These are phyloP conservation scores for grape (Vitis vinifera) DNA, from an alignment of 164 flowering plant species.

Conservation along the genomic window DNA sequence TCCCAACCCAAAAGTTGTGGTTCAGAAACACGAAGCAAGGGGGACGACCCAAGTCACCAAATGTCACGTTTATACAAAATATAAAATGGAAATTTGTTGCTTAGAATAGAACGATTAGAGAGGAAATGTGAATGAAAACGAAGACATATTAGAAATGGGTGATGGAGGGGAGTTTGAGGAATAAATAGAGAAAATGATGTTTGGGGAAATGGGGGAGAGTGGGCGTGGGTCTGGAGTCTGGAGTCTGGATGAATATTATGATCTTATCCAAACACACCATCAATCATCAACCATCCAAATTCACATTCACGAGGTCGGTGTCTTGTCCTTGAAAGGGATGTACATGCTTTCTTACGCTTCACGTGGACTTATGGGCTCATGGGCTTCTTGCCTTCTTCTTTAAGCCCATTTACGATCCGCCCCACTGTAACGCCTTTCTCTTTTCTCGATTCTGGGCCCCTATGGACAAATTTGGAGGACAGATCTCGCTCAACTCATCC, in stretches of 20 bases:
- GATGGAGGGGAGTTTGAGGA: no score
- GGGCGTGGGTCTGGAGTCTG: background rate
- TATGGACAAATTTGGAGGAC: no score
- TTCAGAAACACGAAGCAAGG: no score
- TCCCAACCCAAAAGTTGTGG: slow-evolving; percentile 4
- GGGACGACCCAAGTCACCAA: background rate
- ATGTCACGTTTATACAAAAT: background rate
- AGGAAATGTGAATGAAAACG: no score
- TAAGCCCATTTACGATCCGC: no score
- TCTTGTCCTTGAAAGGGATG: slow-evolving; percentile 9
- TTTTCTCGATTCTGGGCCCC: no score
- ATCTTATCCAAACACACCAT: slow-evolving; percentile 16
- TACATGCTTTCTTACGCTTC: background rate
- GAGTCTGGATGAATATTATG: background rate
- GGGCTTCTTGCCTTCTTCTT: background rate
- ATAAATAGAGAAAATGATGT: background rate
- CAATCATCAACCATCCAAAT: background rate
- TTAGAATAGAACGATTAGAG: background rate
- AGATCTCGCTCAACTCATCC: no score
- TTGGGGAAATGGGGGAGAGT: background rate
- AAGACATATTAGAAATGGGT: no score
- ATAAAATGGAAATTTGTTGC: background rate
- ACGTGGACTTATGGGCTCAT: background rate
- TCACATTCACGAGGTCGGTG: slow-evolving; percentile 19
- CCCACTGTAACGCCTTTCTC: background rate